Evolutionary conservation across 352 stramenopile genomes (phyloP), one percentile per base, ranked within the genome.

Genomic region (Phytophthora colocasiae): DNA sequence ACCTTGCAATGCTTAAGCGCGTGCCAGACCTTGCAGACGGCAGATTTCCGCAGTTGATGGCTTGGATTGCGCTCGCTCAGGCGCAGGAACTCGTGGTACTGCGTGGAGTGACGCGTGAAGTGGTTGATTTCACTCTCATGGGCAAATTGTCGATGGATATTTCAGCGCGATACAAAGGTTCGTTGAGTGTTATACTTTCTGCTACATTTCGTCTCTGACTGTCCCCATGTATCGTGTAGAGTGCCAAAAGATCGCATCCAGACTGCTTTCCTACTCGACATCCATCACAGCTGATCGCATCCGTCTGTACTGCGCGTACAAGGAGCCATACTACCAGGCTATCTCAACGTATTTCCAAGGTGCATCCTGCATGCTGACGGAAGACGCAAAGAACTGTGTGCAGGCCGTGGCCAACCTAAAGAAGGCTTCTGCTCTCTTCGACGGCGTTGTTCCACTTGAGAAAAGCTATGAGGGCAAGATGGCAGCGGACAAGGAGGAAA

Each of bases 11-110:
- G 69, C 66, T 90, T 8, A 63, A 79, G 17, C 73, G 78, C 2
- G 64, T 91, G 8, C 67, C 81, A 2, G 83, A 91, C 48, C 81
- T 92, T 8, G 80, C 78, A 8, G 55, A 73, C 24, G 83, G 80
- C 11, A 66, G 58, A 9, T 85, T 81, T 26, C 69, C 78, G 8
- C 78, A 88, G 55, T 53, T 85, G 12, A 31, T 92, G 32, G 65
- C 67, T n/a, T 87, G 77, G 78, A 68, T 92, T 59, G 63, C 78
- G 27, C 73, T 92, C 14, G 81, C 78, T 10, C 64, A 92, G 63
- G 83, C 83, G 0, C 80, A 92, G 40, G 83, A 92, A 48, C 71
- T 92, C 9, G 83, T 88, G 36, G 68, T 92, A 11, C 43, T 92
- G 43, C 76, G 83, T 15, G 81, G 80, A 14, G 72, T 92, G 19